A percentile compares a stretch with the other conserved stretches of the same genome.
phyloP scores from a whole-genome alignment of 2,329 filamentous ascomycete species.

The Aspergillus persii region DNA sequence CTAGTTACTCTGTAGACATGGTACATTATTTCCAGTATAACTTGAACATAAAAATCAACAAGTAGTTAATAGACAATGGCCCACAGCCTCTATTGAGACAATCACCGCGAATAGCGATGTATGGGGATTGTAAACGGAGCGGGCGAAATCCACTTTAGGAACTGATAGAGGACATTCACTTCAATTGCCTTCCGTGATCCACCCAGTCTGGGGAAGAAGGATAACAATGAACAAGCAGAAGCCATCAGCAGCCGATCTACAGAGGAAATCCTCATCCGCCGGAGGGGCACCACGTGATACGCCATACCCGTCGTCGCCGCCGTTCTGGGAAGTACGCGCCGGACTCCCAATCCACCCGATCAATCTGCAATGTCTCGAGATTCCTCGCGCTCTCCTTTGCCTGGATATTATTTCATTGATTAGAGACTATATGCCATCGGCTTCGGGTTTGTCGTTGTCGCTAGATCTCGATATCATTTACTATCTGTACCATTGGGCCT shows the following conservation, averaged over 20 bases:
- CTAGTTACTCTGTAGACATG: background rate
- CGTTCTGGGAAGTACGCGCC: slow-evolving; percentile 29
- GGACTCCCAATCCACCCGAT: background rate
- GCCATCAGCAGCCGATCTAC: background rate
- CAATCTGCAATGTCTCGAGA: background rate
- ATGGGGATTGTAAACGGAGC: too few relatives aligned
- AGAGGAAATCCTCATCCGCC: background rate
- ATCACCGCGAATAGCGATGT: too few relatives aligned
- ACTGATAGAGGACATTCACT: background rate
- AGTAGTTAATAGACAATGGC: too few relatives aligned
- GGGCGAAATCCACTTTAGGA: too few relatives aligned
- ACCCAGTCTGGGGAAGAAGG: background rate
- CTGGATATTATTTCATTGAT: background rate
- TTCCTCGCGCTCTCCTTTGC: background rate
- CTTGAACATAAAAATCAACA: background rate
- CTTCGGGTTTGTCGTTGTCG: background rate
- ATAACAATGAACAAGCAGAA: background rate
- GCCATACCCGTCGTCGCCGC: slow-evolving; percentile 18
- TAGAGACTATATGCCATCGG: background rate
- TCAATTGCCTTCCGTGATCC: background rate
- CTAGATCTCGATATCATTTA: background rate
- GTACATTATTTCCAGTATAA: background rate
- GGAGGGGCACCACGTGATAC: slow-evolving; percentile 24
- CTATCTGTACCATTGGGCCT: background rate
- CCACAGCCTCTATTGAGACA: too few relatives aligned